Evolutionary conservation across 306 rosid species (phyloP).

Genomic region (Alnus rubra): DNA sequence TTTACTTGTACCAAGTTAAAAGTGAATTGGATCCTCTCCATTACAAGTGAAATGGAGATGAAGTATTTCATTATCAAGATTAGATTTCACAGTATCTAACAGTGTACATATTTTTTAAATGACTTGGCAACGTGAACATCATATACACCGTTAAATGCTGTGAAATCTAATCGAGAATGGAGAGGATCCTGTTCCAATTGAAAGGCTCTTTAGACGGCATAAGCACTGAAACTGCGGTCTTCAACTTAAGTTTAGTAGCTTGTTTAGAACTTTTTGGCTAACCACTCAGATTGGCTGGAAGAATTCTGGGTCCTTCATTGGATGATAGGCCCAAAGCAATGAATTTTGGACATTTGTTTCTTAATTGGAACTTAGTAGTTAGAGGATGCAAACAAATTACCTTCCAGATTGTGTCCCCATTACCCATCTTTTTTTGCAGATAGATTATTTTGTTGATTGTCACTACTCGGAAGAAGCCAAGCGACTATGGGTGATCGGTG

Average conservation of each 20-base stretch:
- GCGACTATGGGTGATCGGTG: slow-evolving; percentile 79
- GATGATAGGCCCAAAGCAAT: neutral
- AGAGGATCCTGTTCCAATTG: no score
- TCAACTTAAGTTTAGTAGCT: neutral
- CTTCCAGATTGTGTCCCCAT: neutral
- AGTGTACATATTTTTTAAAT: no score
- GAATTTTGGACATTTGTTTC: neutral
- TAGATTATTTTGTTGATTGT: slow-evolving; percentile 88
- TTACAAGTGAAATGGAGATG: no score
- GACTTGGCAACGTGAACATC: no score
- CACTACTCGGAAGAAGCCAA: slow-evolving; percentile 68
- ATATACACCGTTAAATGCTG: no score
- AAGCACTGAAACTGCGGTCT: neutral
- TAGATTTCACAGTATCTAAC: no score
- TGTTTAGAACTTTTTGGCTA: neutral
- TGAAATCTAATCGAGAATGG: no score
- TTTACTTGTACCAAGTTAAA: neutral
- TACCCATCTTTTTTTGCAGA: slow-evolving; percentile 45
- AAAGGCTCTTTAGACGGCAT: neutral
- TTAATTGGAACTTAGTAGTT: neutral
- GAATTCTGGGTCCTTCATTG: neutral
- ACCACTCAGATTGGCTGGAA: neutral
- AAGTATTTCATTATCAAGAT: no score
- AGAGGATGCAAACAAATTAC: neutral
- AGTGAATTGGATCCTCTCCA: no score